Base-by-base conservation (phyloP, 108 stramenopile species). In the Fistulifera pelliculosa region DNA sequence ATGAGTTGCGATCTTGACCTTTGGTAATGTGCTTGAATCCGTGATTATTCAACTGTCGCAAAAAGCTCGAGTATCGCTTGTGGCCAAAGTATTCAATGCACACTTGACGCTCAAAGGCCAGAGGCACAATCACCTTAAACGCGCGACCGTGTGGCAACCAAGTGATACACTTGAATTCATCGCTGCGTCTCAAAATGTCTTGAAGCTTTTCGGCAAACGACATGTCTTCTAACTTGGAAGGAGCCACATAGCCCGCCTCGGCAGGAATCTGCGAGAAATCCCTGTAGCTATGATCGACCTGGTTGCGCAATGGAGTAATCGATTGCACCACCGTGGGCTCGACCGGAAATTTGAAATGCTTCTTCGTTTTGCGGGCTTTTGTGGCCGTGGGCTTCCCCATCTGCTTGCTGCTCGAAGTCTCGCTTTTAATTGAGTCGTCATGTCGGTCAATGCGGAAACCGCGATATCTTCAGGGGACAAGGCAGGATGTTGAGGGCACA, bases 31-130 rank as follows among this genome's bases (percentile, higher is more conserved):
- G 56, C 49, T 58, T 58, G 51, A 58, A 66, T 26, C 57, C 49
- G 28, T 66, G 85, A 35, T 85, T 62, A 40, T 85, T 86, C 38
- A 91, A 69, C 66, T 91, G 86, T n/a, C 90, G 66, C 24, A 81
- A 70, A n/a, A 92, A 87, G 52, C 58, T 68, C 7, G 77, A 48
- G 66, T 68, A 87, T 52, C 81, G 83, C 24, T 81, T 75, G 51
- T 89, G 92, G 38, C 79, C 76, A 53, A 93, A 93, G 56, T 66
- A 76, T 14, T 69, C 58, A 11, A 4, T 11, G 25, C 49, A 52
- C 6, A 63, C 45, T 16, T 54, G n/a, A 21, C 31, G n/a, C 38
- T 63, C 62, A 39, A 63, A 63, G 41, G 38, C 26, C 7, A 27
- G 19, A 11, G 77, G 72, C 38, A 88, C 69, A 11, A 54, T 56